These are phyloP conservation scores for Neopestalotiopsis sp. DNA, from an alignment of 2,329 filamentous ascomycete species.

Conservation along the genomic window DNA sequence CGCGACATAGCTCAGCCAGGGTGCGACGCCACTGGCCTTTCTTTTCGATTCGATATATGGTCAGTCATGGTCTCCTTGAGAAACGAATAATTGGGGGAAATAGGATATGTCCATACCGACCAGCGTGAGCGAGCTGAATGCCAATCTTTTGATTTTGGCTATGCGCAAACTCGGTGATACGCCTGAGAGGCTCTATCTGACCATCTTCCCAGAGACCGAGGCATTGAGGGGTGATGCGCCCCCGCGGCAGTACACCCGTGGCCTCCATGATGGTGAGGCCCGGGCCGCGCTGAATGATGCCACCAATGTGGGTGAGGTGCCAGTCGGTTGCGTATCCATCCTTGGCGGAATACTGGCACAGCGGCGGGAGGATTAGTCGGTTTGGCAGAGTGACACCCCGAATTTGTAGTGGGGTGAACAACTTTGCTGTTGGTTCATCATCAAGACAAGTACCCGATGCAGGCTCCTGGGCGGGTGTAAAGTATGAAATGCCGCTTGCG, in stretches of 20 bases:
- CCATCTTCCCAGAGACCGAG: conserved; percentile 82
- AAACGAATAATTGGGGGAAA: too few species aligned
- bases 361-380: conserved; percentile 3
- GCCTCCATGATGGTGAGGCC: conserved; percentile 79
- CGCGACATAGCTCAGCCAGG: conserved; percentile 35
- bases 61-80: too few species aligned
- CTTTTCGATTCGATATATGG: too few species aligned
- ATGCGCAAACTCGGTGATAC: conserved; percentile 64
- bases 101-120: conserved; percentile 33
- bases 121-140: conserved; percentile 72
- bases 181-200: conserved; percentile 74
- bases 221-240: conserved; percentile 83
- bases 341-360: conserved; percentile 51
- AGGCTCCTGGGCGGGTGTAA: conserved; percentile 45
- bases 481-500: conserved; percentile 43
- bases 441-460: conserved; percentile 45
- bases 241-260: conserved; percentile 74
- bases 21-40: conserved; percentile 41
- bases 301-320: conserved; percentile 82
- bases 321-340: conserved; percentile 77
- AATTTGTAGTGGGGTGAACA: conserved; percentile 52
- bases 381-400: conserved; percentile 41
- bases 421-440: conserved; percentile 42
- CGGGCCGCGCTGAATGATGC: conserved; percentile 77
- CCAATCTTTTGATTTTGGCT: conserved; percentile 66